Conservation (phyloP, 768 basidiomycete species). For the Hygrophorus russula region DNA sequence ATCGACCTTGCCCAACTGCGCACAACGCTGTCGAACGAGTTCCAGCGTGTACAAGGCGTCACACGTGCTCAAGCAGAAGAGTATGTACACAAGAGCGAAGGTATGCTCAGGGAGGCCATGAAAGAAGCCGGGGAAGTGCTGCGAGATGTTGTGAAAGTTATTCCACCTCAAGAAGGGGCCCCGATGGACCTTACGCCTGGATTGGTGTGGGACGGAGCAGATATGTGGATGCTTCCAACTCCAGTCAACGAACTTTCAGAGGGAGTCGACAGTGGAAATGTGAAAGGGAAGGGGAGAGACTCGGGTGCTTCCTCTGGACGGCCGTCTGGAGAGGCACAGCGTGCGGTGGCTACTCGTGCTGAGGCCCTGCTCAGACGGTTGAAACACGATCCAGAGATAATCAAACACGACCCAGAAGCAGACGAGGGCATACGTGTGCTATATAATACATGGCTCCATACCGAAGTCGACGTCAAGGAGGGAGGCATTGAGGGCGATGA, state of each 20-base stretch:
- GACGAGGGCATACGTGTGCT: conserved; percentile 43
- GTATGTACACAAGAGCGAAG: conserved; percentile 69
- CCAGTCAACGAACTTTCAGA: conserved; percentile 15
- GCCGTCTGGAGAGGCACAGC: conserved; percentile 27
- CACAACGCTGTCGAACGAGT: conserved; percentile 48
- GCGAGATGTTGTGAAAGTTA: conserved; percentile 83
- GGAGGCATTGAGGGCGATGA: conserved; percentile 46
- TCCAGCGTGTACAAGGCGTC: conserved; percentile 66
- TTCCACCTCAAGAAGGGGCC: conserved; percentile 61
- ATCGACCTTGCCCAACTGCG: conserved; percentile 64
- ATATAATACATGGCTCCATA: conserved; percentile 47
- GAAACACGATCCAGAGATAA: conserved; percentile 61
- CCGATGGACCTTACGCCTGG: conserved; percentile 18
- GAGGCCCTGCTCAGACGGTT: conserved; percentile 67
- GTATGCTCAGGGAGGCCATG: conserved; percentile 52
- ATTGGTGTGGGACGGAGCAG: conserved; percentile 74
- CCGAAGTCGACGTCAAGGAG: conserved; percentile 38
- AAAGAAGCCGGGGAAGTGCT: conserved; percentile 76
- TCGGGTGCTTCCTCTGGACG: conserved; percentile 7
- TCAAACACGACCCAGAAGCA: conserved; percentile 63
- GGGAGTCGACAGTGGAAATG: conserved; percentile 11
- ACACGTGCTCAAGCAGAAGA: conserved; percentile 74
- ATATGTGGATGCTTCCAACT: conserved; percentile 71
- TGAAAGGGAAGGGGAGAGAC: conserved; percentile 22
- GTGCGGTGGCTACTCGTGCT: conserved; percentile 60